Base-by-base conservation (phyloP, 805 yeast genomes). In the Cyberlindnera saturnus region DNA sequence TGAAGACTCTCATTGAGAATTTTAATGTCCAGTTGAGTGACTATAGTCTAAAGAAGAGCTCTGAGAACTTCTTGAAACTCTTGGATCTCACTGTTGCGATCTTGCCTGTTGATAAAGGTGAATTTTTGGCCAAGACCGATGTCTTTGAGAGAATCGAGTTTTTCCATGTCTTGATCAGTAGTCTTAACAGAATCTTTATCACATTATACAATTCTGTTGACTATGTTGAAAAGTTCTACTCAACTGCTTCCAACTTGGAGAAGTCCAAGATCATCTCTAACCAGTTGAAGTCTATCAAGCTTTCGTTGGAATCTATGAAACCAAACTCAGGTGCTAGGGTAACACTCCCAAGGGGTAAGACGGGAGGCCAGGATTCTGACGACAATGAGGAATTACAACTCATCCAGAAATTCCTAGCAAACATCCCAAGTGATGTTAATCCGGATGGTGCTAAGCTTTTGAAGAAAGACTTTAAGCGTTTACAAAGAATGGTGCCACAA, bases 231-330 rank as follows among this genome's bases (percentile, higher is more conserved):
- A 67, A 73, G 67, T 75, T 73, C 48, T 66, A 69, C 49, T 61
- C 67, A n/a, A 71, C 71, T 39, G 77, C 81, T 2, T 59, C 78
- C 1, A 71, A 72, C 42, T 53, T 67, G 26, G 81, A 77, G 51
- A 76, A 72, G 47, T 76, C 81, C 3, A 71, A 63, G 46, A 69
- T 78, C 26, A 77, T 77, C 33, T 77, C 81, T 8, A 73, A 67
- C 48, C 83, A 78, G 48, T 58, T 78, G 48, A 74, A 73, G 48
- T 69, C 80, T 3, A 69, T 78, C 38, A 66, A 79, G 41, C 50
- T 66, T 31, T 69, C 74, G 15, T 62, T 77, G 44, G 81, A 75
- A 43, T 67, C 72, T 10, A 62, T 77, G 53, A 38, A 31, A 19
- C 67, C 45, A 13, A 36, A 45, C 18, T 32, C 40, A 8, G 28